Base-by-base conservation (phyloP, 2,329 filamentous ascomycete genomes). In the Ampelomyces quisqualis region DNA sequence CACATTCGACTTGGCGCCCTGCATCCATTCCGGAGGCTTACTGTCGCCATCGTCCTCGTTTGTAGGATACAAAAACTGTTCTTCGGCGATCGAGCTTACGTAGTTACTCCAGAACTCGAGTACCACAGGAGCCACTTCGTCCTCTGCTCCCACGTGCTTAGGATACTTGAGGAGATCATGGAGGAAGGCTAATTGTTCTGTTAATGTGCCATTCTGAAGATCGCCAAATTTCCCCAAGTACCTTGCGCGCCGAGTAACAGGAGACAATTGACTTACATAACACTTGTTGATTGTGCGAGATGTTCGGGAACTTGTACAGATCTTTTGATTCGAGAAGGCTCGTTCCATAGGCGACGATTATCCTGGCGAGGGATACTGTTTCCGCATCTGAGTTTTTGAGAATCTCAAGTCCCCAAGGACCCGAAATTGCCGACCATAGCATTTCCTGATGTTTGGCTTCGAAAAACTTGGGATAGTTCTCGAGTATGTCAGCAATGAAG, bases 91-190 rank as follows among this genome's bases (percentile, higher is more conserved):
- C 9, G 80, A 79, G 66, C 90, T 87, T 5, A 87, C 80, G 60
- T 84, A 89, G 1, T 80, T 83, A 13, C 80, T 84, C 88, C 88
- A 93, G 62, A 93, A 91, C 56, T 93, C 87, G 10, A 91, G 75
- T 1, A 84, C 80, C 1, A 82, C 79, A 1, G 86, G 79, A 40
- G 88, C 90, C 8, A 90, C 80, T 49, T 81, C 82, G 56, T 93
- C 86, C 40, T 91, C 86, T 3, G 78, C 78, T 1, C 84, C 82
- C 1, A 85, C 80, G 53, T 81, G 78, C 2, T 87, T 86, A 9
- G 81, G 73, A 9, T 82, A 78, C 14, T 77, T 77, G 17, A 90
- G 72, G 4, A 93, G 75, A 3, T 81, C 80, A 45, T 78, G 80
- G n/a, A 88, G 72, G 22, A 75, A 77, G 7, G 60, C 64, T 68